Evolutionary conservation across 768 basidiomycete genomes (phyloP).

Genomic region (Dacryopinax spathularia): DNA sequence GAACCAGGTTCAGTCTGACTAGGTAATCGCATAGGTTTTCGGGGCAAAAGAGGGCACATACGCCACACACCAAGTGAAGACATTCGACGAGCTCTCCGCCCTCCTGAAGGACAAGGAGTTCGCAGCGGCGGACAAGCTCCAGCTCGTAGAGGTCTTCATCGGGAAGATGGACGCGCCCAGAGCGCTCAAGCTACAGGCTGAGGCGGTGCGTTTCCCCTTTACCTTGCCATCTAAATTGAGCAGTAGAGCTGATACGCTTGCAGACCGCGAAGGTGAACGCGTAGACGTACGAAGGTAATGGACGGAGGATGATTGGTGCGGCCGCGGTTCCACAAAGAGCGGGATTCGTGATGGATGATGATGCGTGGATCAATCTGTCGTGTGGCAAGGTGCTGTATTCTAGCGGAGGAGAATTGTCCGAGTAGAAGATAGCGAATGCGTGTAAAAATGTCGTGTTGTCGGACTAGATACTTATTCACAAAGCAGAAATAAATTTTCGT

Average conservation of each 20-base stretch:
- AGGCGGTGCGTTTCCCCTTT: conserved; percentile 14
- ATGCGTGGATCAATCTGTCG: background rate
- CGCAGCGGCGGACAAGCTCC: conserved; percentile 47
- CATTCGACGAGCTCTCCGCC: conserved; percentile 42
- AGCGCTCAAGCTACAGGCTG: conserved; percentile 42
- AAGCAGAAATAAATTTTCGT: too few relatives aligned
- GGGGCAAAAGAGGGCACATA: background rate
- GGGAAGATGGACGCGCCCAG: conserved; percentile 54
- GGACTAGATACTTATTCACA: too few relatives aligned
- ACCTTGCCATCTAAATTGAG: background rate
- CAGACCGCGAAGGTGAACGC: background rate
- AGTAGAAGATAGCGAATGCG: too few relatives aligned
- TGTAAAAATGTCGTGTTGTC: too few relatives aligned
- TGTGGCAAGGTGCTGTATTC: too few relatives aligned
- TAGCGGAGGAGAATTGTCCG: background rate
- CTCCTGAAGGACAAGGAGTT: conserved; percentile 55
- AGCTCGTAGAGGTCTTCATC: conserved; percentile 73
- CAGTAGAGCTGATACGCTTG: background rate
- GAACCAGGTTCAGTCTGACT: conserved; percentile 8
- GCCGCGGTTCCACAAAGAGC: background rate
- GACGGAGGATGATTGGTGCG: background rate
- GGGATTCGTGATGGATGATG: background rate
- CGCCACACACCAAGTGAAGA: conserved; percentile 5
- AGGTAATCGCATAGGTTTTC: background rate
- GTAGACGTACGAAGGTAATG: background rate